These are phyloP conservation scores for Fusarium aywerte DNA, from an alignment of 2,329 filamentous ascomycete genomes.

Conservation along the genomic window DNA sequence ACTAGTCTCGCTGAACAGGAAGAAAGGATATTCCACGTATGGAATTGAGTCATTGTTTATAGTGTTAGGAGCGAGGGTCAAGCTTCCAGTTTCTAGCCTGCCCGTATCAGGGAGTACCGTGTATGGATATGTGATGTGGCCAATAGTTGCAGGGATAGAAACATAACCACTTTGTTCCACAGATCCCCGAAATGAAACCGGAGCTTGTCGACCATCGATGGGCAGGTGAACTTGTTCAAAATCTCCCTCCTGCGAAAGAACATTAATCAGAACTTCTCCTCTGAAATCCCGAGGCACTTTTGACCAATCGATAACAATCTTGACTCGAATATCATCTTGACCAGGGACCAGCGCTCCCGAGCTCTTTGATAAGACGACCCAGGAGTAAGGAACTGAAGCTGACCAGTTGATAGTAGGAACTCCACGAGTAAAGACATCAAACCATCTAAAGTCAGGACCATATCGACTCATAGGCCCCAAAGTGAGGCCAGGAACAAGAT, in stretches of 20 bases:
- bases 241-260: constrained; percentile 51
- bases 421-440: constrained; percentile 72
- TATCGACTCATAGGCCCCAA: constrained; percentile 69
- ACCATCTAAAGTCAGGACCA: constrained; percentile 65
- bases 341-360: constrained; percentile 61
- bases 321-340: constrained; percentile 29
- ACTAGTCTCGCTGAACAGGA: constrained; percentile 7
- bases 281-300: constrained; percentile 55
- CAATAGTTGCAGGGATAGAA: constrained; percentile 29
- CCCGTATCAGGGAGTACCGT: constrained; percentile 22
- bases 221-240: constrained; percentile 65
- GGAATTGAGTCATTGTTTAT: accelerated
- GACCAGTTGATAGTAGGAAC: constrained; percentile 63
- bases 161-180: constrained; percentile 68
- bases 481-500: constrained; percentile 68
- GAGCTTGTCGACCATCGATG: constrained; percentile 60
- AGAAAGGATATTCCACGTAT: constrained; percentile 25
- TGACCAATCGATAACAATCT: constrained; percentile 39
- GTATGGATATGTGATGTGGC: constrained; percentile 7
- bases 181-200: constrained; percentile 62
- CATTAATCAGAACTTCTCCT: constrained; percentile 42
- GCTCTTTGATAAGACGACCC: constrained; percentile 62
- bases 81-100: constrained; percentile 18
- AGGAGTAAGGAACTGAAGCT: constrained; percentile 59
- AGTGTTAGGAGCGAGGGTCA: constrained; percentile 2